Conservation (phyloP, 2,329 filamentous ascomycete genomes). For the Colletotrichum sp. region DNA sequence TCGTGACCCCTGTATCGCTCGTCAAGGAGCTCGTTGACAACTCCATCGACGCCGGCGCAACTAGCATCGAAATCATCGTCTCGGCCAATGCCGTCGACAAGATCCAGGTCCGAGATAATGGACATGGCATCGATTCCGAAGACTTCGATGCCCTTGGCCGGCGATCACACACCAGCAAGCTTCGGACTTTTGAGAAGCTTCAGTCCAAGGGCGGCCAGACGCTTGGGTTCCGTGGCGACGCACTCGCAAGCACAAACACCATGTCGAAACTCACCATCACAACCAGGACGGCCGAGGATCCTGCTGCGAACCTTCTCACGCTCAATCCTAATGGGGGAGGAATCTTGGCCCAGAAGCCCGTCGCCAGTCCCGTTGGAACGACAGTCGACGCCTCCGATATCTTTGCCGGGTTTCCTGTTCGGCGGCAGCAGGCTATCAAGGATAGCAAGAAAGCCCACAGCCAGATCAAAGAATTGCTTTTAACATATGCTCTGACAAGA, state of each 20-base stretch:
- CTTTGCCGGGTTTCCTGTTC: slow-evolving; percentile 67
- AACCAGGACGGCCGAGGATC: slow-evolving; percentile 67
- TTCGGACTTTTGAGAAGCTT: slow-evolving; percentile 68
- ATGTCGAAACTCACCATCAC: slow-evolving; percentile 66
- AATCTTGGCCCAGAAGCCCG: slow-evolving; percentile 37
- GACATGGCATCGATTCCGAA: slow-evolving; percentile 68
- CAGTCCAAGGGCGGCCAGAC: slow-evolving; percentile 58
- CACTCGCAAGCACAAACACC: slow-evolving; percentile 69
- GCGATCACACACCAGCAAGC: slow-evolving; percentile 77
- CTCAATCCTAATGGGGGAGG: slow-evolving; percentile 48
- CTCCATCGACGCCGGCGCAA: slow-evolving; percentile 74
- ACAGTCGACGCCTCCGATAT: slow-evolving; percentile 67
- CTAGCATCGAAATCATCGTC: slow-evolving; percentile 67
- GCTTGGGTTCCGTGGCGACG: slow-evolving; percentile 80
- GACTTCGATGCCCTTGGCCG: slow-evolving; percentile 69
- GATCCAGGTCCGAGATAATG: slow-evolving; percentile 76
- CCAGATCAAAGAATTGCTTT: slow-evolving; percentile 65
- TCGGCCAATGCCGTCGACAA: slow-evolving; percentile 70
- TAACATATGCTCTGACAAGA: slow-evolving; percentile 70
- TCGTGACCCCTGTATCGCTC: slow-evolving; percentile 64
- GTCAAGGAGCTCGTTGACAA: slow-evolving; percentile 84
- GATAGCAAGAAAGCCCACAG: slow-evolving; percentile 60
- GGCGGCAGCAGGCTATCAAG: slow-evolving; percentile 63
- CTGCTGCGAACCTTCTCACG: slow-evolving; percentile 57
- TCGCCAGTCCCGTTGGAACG: slow-evolving; percentile 69